Evolutionary conservation across 2,329 filamentous ascomycete genomes (phyloP), one percentile per base, ranked within the genome.

Genomic region (Diaporthe destruens): DNA sequence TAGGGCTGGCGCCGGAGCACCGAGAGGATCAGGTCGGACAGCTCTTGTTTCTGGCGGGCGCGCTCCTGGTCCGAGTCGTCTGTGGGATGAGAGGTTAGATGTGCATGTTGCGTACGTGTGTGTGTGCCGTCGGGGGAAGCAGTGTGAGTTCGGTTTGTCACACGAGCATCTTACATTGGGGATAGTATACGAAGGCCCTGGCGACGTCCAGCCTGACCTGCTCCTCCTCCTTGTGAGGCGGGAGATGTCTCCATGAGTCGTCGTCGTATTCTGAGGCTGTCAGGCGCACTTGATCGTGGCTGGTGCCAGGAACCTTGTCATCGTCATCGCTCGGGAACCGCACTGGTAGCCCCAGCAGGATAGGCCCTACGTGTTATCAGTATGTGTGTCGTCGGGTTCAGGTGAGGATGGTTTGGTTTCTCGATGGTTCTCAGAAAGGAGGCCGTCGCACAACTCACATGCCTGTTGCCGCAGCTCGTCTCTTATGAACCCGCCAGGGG

Each of bases 131-230:
- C n/a, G n/a, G n/a, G n/a, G n/a, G n/a, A n/a, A n/a, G n/a, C n/a
- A n/a, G n/a, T n/a, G n/a, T n/a, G n/a, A n/a, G n/a, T n/a, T n/a
- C n/a, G n/a, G n/a, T n/a, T n/a, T 29, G 29, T 29, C 14, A 42
- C 39, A 6, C 14, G 34, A 25, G 6, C n/a, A 5, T 39, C 61
- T 78, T 86, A 96, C 95, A 89, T 75, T 89, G 88, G 16, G 96
- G 96, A 81, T 99, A 99, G 84, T 98, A 97, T 74, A 98, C 93
- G 82, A 99, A 99, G n/a, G 96, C 95, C 71, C 96, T 90, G 82
- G 98, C 91, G 71, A 99, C 96, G 80, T 99, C 96, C 61, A 98
- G 88, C 79, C 92, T 89, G 51, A 99, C 95, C 83, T 99, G 96
- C 65, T 93, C 91, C 81, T 99, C 96, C 78, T 99, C 96, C 44